Percentiles rank a stretch among this genome's conserved stretches.
These are phyloP conservation scores for Arachis hypogaea DNA, from an alignment of 306 rosid species.

Conservation along the genomic window DNA sequence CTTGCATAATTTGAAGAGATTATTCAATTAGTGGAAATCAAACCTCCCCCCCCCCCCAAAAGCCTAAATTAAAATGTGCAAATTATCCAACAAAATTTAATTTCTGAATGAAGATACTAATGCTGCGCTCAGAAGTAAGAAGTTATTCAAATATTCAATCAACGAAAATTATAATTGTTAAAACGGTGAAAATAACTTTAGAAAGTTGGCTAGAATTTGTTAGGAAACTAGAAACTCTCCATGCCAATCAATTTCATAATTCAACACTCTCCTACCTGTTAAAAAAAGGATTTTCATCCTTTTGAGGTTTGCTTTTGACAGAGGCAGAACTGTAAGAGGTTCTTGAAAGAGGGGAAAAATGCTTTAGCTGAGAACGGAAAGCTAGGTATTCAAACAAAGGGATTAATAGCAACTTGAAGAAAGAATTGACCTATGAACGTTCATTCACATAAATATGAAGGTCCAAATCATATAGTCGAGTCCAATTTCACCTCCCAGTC, in stretches of 20 bases:
- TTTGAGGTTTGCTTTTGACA: neutral
- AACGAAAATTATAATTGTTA: neutral
- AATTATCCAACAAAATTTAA: too few species aligned
- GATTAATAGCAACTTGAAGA: neutral
- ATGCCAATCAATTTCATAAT: neutral
- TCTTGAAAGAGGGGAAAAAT: neutral
- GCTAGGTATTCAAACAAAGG: neutral
- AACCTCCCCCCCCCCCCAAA: too few species aligned
- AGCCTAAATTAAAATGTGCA: too few species aligned
- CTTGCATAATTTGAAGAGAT: neutral
- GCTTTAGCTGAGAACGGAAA: neutral
- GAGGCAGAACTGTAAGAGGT: neutral
- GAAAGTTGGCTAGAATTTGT: too few species aligned
- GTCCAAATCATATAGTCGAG: neutral
- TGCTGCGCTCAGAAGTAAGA: neutral
- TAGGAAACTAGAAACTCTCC: neutral
- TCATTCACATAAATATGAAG: neutral
- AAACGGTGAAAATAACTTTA: neutral
- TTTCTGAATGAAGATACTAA: neutral
- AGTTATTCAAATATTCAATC: neutral
- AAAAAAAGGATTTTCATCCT: too few species aligned
- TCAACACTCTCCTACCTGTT: too few species aligned
- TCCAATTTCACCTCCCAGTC: conserved; percentile 8
- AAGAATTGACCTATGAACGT: neutral
- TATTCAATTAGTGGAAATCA: neutral